phyloP scores from a whole-genome alignment of 1,139 yeast species.

The Candida sojae region DNA sequence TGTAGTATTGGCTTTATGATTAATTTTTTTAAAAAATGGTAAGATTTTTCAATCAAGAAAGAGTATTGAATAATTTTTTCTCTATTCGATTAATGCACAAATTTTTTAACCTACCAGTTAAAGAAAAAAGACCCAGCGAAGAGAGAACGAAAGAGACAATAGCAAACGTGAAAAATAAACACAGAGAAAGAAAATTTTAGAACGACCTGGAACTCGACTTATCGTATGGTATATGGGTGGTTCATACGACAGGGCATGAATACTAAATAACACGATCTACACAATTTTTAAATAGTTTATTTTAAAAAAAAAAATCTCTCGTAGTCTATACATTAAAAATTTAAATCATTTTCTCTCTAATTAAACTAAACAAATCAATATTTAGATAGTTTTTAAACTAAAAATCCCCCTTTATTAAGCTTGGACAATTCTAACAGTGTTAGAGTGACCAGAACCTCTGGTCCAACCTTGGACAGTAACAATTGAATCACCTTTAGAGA shows the following conservation, averaged over 20 bases:
- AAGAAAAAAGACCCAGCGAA: background rate
- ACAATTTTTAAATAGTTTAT: too few species aligned
- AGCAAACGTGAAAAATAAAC: background rate
- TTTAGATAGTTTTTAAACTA: background rate
- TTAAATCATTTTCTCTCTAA: background rate
- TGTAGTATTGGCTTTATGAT: background rate
- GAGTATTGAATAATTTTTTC: background rate
- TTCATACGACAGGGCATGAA: too few species aligned
- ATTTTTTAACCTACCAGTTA: too few species aligned
- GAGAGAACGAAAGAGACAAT: background rate
- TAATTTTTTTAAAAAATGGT: too few species aligned
- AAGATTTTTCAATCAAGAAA: too few species aligned
- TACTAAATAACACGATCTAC: too few species aligned
- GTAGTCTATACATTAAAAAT: slow-evolving; percentile 4
- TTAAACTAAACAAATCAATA: slow-evolving; percentile 2
- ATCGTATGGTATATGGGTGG: too few species aligned
- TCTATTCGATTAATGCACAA: background rate
- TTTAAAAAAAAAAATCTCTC: background rate
- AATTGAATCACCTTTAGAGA: slow-evolving; percentile 84
- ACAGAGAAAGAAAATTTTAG: too few species aligned
- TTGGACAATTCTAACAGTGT: slow-evolving; percentile 82
- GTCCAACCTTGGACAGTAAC: slow-evolving; percentile 99
- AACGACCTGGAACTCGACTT: too few species aligned
- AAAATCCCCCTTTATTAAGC: slow-evolving; percentile 28
- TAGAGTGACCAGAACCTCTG: slow-evolving; percentile 98